Evolutionary conservation across 2,329 filamentous ascomycete genomes (phyloP), one percentile per base, ranked within the genome.

Genomic region (Colletotrichum orbiculare): DNA sequence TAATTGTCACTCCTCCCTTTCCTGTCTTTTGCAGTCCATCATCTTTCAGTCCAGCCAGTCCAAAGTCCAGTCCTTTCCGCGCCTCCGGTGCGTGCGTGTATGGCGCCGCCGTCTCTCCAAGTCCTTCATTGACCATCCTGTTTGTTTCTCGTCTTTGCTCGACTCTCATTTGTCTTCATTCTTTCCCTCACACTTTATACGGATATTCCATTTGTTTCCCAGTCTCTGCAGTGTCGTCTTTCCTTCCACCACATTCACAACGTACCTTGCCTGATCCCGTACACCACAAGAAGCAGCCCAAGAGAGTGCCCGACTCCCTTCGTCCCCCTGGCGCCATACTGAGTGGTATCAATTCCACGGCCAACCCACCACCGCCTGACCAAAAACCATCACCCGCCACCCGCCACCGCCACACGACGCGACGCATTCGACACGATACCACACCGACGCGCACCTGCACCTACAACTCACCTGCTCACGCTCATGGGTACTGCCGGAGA

Each of bases 401-500:
- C 54, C 54, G 46, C 54, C 46, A 49, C 37, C 46, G 54, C 46
- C 54, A 58, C 45, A 41, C 41, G 42, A 45, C 53, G 42, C 53
- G 53, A 54, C 50, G 9, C 53, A 25, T 5, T 25, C 25, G 53
- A 55, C 33, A 55, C 53, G 54, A 58, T 38, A 48, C 15, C 15
- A 46, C 15, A n/a, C n/a, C 25, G 25, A 25, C 25, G 25, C 25
- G 25, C 10, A 10, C 43, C 15, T 11, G 15, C n/a, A n/a, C 15
- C 43, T 17, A 17, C 46, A 12, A 15, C 25, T 33, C 33, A 35
- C 25, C 35, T 39, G 13, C 12, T 53, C 37, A 39, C 50, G 15
- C 42, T 41, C 37, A 65, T 65, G 62, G 62, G 62, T 46, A 54
- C 62, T 47, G 81, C 79, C 64, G 69, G 72, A 42, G 80, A 83